Evolutionary conservation across 441 rosid genomes (phyloP), one percentile per base, ranked within the genome.

Genomic region (Biscutella laevigata): DNA sequence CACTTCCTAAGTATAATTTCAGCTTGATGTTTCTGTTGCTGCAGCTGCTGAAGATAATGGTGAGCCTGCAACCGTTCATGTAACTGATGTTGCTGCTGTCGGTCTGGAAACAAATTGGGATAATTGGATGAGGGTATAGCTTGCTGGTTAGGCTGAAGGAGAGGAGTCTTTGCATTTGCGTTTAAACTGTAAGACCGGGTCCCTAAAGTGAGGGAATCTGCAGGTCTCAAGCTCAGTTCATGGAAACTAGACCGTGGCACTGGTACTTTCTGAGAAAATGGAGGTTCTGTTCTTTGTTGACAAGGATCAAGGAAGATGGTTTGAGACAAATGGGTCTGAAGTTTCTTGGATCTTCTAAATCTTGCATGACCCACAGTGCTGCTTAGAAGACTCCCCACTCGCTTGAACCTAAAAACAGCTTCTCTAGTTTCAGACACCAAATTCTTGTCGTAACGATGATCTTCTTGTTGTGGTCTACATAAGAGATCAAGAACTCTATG

Each of bases 341-440:
- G 53, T 14, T 74, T 75, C 71, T 75, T 81, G 10, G 76, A 61
- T 74, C 78, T 82, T 72, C 96, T 82, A 37, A 88, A 88, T 71
- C 98, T 81, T 4, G 98, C 91, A 79, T 88, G 96, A 60, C 95
- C 94, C 66, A 80, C 78, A 68, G 81, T 71, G 32, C 52, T 70
- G 53, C 82, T 73, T 35, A 91, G 59, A 67, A 91, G 77, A 67
- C 76, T 83, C 71, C 66, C 65, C 50, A 85, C 96, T 70, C 77
- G 83, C 61, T 85, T 85, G 69, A 88, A 88, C 87, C 68, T 77
- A 67, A 53, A 74, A 44, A 88, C 90, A 66, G 94, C 95, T 48
- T 91, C 96, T 49, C 74, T 80, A 55, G 87, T 82, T 60, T 85
- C 87, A 44, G 69, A 70, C 71, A 73, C 77, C 42, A 88, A 71